These are phyloP conservation scores for Wickerhamiella slavikovae DNA, from an alignment of 805 yeast species.

Conservation along the genomic window DNA sequence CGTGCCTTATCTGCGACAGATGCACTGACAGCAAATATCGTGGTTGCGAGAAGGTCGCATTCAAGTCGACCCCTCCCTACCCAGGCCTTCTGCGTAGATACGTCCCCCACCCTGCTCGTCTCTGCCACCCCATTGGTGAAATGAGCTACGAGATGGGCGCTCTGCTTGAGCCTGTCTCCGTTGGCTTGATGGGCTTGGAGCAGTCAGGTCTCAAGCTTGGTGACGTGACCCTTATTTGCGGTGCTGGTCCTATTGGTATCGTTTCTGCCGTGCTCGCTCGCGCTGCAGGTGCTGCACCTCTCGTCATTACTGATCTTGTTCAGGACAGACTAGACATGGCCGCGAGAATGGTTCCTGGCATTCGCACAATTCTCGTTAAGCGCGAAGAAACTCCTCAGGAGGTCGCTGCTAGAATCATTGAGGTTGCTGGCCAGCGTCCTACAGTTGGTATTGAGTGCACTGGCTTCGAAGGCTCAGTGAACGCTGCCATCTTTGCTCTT, in stretches of 20 bases:
- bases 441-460: constrained; percentile 32
- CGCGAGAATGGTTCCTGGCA: constrained; percentile 25
- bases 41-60: constrained; percentile 19
- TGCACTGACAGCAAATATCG: constrained; percentile 19
- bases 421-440: constrained; percentile 25
- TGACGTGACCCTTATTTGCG: constrained; percentile 27
- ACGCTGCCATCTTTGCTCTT: constrained; percentile 26
- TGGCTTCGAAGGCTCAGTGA: constrained; percentile 29
- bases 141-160: constrained; percentile 35
- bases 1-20: constrained; percentile 23
- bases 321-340: constrained; percentile 27
- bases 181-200: constrained; percentile 31
- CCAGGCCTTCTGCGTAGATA: constrained; percentile 19
- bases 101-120: constrained; percentile 19
- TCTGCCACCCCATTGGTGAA: constrained; percentile 19
- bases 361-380: constrained; percentile 25
- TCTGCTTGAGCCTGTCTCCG: constrained; percentile 33
- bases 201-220: constrained; percentile 29
- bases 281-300: constrained; percentile 33
- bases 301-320: constrained; percentile 29
- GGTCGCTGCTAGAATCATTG: constrained; percentile 12
- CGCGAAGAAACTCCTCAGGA: constrained; percentile 21
- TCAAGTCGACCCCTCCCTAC: constrained; percentile 21
- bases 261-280: constrained; percentile 27
- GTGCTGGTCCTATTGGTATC: constrained; percentile 43